Evolutionary conservation across 345 rosid genomes (phyloP).

Genomic region (Sapria himalayana): DNA sequence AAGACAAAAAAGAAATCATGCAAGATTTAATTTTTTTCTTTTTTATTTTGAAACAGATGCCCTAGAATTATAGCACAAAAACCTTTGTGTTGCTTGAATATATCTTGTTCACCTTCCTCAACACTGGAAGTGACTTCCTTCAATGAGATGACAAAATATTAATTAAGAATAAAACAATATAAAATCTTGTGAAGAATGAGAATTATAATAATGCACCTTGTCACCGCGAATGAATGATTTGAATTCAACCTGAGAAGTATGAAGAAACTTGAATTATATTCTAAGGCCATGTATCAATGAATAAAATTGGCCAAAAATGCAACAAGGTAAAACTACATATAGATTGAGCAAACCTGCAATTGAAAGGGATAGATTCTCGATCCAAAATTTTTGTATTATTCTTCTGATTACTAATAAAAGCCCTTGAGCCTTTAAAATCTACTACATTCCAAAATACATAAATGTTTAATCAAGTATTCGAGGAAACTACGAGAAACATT

Average conservation of each 20-base stretch:
- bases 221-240: constrained; percentile 9
- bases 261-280: not conserved
- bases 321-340: constrained; percentile 6
- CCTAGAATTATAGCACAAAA: not conserved
- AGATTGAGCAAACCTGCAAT: constrained; percentile 21
- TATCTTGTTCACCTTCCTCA: constrained; percentile 14
- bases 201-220: constrained; percentile 16
- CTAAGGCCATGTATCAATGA: not conserved
- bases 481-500: constrained; percentile 5
- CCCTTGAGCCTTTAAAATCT: constrained; percentile 11
- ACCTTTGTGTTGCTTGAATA: constrained; percentile 12
- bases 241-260: constrained; percentile 9
- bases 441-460: constrained; percentile 10
- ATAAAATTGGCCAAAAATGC: not conserved
- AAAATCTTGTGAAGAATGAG: not conserved
- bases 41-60: not conserved
- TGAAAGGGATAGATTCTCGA: constrained; percentile 13
- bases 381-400: constrained; percentile 16
- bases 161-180: constrained; percentile 3
- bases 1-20: not conserved
- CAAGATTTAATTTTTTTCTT: not conserved
- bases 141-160: constrained; percentile 9
- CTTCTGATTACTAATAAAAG: constrained; percentile 13
- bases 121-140: constrained; percentile 34
- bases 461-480: constrained; percentile 8